Conservation (phyloP, 1,284 basidiomycete genomes). For the Heliocybe sulcata region DNA sequence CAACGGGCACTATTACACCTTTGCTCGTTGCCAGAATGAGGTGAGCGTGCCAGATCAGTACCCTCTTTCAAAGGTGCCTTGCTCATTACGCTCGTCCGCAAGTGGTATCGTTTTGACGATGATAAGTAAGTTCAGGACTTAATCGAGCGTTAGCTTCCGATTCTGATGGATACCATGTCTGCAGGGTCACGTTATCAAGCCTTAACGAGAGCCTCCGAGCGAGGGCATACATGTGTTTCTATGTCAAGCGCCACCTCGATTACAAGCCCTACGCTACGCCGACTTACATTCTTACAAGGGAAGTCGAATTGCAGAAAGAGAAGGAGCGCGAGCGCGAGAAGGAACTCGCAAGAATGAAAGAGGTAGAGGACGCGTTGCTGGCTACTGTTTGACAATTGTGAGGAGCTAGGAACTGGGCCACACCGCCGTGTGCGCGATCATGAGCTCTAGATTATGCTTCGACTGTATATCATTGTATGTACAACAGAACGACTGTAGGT, state of each 20-base stretch:
- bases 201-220: constrained; percentile 64
- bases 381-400: constrained; percentile 28
- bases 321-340: constrained; percentile 54
- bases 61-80: constrained; percentile 4
- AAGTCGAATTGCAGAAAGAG: constrained; percentile 60
- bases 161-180: constrained; percentile 3
- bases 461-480: not conserved
- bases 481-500: not conserved
- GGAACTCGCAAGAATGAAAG: constrained; percentile 29
- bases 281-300: constrained; percentile 63
- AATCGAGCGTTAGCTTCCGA: not conserved
- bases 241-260: constrained; percentile 81
- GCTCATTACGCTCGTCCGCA: constrained; percentile 12
- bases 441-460: too few relatives aligned
- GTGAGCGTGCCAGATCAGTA: constrained; percentile 27
- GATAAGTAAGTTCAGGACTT: constrained; percentile 60
- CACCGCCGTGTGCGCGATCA: too few relatives aligned
- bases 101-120: constrained; percentile 96
- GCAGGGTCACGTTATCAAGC: constrained; percentile 65
- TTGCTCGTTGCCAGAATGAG: constrained; percentile 69
- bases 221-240: constrained; percentile 88
- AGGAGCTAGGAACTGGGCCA: too few relatives aligned
- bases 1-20: constrained; percentile 92
- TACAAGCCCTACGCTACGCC: constrained; percentile 67
- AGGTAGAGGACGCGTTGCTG: constrained; percentile 56